Evolutionary conservation across 108 stramenopile genomes (phyloP), one percentile per base, ranked within the genome.

Genomic region (Cyclotella distinguenda): DNA sequence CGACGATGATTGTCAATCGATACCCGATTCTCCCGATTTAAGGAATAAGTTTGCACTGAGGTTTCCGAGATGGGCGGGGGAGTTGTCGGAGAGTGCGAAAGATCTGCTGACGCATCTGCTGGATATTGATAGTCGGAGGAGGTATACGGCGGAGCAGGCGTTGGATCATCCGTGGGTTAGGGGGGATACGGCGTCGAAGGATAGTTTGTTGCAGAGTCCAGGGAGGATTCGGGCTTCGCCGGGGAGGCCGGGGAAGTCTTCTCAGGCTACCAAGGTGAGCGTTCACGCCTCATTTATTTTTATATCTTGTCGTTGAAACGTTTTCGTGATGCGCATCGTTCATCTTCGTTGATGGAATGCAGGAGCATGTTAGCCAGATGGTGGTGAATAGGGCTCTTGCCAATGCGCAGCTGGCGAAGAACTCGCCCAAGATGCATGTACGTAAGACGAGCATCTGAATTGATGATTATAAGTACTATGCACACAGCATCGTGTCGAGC

Each of bases 101-200:
- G 96, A 96, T 77, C 75, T 99, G 28, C 67, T 99, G 49, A 77
- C 76, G 32, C 81, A 94, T 60, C 74, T 99, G 38, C 81, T 99
- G 51, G 90, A 96, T 70, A 73, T 90, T 33, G 87, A 97, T 70
- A 92, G 95, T 11, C 19, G 45, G 22, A 80, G 74, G 13, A 80
- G 99, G 4, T 91, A 95, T 53, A 97, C 95, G 6, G 97, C 99
- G 47, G 90, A 95, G 35, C 89, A 97, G 71, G 96, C 96, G 6
- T 72, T 97, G 65, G 65, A 74, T 9, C 99, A 99, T 82, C 97
- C 97, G 6, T 99, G 98, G 98, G 90, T 99, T 1, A 66, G 56
- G 18, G 91, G 94, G 47, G 76, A 86, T 72, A 80, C 83, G 27
- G 94, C 89, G 16, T 76, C 76, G 9, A 78, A 75, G 22, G 80